Evolutionary conservation across 257 asterid genomes (phyloP), one percentile per base, ranked within the genome.

Genomic region (Echium plantagineum): DNA sequence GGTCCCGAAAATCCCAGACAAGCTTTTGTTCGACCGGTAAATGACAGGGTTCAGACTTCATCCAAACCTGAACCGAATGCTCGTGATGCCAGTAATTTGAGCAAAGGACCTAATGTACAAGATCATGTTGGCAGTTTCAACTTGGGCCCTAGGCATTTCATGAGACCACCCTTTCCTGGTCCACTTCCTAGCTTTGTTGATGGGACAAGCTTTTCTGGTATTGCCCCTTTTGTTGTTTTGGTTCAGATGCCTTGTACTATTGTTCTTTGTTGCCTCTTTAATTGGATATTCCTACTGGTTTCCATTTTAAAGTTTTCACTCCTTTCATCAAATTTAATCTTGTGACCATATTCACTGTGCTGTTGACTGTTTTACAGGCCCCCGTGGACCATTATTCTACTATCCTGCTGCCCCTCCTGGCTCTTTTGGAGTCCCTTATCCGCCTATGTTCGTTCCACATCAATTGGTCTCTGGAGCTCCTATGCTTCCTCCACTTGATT

Each of bases 321-420:
- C n/a, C 59, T 47, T 15, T 67, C 21, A 16, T 17, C 21, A 58
- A 56, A 58, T 16, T 60, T 3, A 5, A 13, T 42, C 49, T 55
- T 62, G 22, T 69, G 16, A 69, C 57, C 30, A 63, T 26, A 52
- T n/a, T 62, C 7, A 48, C 17, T 55, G 47, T 18, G 9, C 2
- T 12, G 10, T 7, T 35, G 46, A 53, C 59, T 67, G 51, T 74
- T 61, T 53, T 65, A 57, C 81, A 93, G 99, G 94, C 74, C 87
- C 83, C 66, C 84, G 83, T 16, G 89, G 95, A 64, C 70, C 83
- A 64, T 61, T 86, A 48, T 71, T 65, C 72, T 80, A 67, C 76
- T 66, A 81, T 60, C 87, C 81, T 71, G 78, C 83, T 71, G 75
- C 71, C 16, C 82, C 90, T 67, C 83, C 94, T 26, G 86, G 85